Evolutionary conservation across 805 yeast species (phyloP).

Genomic region (Ogataea minuta): DNA sequence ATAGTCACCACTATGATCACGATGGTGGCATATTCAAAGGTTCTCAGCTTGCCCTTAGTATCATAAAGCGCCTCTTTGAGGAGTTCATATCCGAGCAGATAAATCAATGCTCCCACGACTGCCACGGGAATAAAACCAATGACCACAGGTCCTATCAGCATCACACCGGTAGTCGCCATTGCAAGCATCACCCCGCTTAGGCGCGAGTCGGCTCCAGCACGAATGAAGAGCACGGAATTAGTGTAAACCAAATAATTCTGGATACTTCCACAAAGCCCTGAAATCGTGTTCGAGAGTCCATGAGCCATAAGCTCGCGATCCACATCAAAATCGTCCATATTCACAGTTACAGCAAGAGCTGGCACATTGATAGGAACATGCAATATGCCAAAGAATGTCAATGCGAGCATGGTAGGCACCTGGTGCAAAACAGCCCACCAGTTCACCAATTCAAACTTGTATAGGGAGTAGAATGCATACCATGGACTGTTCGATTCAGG

Average conservation of each 20-base stretch:
- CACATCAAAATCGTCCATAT: slow-evolving; percentile 83
- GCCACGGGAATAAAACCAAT: slow-evolving; percentile 93
- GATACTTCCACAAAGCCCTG: slow-evolving; percentile 83
- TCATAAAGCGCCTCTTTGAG: slow-evolving; percentile 83
- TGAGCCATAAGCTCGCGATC: slow-evolving; percentile 94
- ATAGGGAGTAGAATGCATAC: slow-evolving; percentile 79
- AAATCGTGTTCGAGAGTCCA: slow-evolving; percentile 82
- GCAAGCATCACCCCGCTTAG: slow-evolving; percentile 90
- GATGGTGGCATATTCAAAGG: slow-evolving; percentile 81
- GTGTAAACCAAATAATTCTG: slow-evolving; percentile 96
- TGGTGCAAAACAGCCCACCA: slow-evolving; percentile 68
- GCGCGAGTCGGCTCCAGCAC: slow-evolving; percentile 92
- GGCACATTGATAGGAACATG: slow-evolving; percentile 99
- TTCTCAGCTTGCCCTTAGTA: slow-evolving; percentile 71
- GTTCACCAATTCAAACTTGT: slow-evolving; percentile 68
- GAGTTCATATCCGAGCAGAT: slow-evolving; percentile 85
- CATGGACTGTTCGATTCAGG: slow-evolving; percentile 74
- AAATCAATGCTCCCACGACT: slow-evolving; percentile 92
- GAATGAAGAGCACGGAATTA: slow-evolving; percentile 83
- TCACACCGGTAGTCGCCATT: slow-evolving; percentile 70
- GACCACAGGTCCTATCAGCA: slow-evolving; percentile 88
- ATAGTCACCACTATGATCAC: slow-evolving; percentile 84
- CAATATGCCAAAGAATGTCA: slow-evolving; percentile 91
- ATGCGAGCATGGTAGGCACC: slow-evolving; percentile 90
- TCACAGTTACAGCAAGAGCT: slow-evolving; percentile 87